Evolutionary conservation across 2,329 filamentous ascomycete genomes (phyloP).

Genomic region (Diaporthe sp.): DNA sequence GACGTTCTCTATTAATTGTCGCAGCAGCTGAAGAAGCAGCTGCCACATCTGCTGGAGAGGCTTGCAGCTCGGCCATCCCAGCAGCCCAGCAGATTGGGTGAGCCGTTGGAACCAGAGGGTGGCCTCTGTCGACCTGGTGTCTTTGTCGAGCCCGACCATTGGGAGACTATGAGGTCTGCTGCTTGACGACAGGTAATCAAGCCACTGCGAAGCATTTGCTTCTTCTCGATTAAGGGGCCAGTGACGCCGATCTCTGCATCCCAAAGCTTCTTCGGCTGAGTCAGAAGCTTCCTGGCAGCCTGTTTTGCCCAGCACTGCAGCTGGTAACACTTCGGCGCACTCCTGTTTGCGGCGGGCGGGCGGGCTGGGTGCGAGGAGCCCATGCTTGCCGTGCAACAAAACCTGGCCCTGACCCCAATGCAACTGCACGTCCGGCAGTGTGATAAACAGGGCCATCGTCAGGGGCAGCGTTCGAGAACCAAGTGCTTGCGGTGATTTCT

Average conservation of each 20-base stretch:
- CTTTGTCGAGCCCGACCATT: slow-evolving; percentile 8
- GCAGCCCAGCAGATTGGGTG: background rate
- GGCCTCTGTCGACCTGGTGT: background rate
- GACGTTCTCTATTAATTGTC: slow-evolving; percentile 1
- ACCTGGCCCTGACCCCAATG: slow-evolving; percentile 20
- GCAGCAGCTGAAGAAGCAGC: background rate
- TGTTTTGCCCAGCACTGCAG: slow-evolving; percentile 2
- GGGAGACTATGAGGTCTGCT: slow-evolving; percentile 18
- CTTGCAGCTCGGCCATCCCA: background rate
- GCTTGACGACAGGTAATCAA: background rate
- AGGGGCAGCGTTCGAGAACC: slow-evolving; percentile 25
- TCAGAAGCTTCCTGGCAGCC: slow-evolving; percentile 6
- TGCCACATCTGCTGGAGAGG: background rate
- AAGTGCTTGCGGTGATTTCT: slow-evolving; percentile 32
- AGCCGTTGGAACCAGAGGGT: background rate
- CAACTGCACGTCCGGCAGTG: slow-evolving; percentile 10
- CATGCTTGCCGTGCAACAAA: background rate
- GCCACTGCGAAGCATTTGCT: background rate
- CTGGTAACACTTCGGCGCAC: slow-evolving; percentile 4
- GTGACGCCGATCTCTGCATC: background rate
- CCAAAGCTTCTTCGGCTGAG: slow-evolving; percentile 24
- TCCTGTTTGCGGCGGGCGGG: background rate
- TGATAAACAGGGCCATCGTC: slow-evolving; percentile 28
- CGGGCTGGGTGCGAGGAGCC: slow-evolving; percentile 9
- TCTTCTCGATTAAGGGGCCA: slow-evolving; percentile 22